These are phyloP conservation scores for Coniella lustricola DNA, from an alignment of 2,329 filamentous ascomycete genomes.

Conservation along the genomic window DNA sequence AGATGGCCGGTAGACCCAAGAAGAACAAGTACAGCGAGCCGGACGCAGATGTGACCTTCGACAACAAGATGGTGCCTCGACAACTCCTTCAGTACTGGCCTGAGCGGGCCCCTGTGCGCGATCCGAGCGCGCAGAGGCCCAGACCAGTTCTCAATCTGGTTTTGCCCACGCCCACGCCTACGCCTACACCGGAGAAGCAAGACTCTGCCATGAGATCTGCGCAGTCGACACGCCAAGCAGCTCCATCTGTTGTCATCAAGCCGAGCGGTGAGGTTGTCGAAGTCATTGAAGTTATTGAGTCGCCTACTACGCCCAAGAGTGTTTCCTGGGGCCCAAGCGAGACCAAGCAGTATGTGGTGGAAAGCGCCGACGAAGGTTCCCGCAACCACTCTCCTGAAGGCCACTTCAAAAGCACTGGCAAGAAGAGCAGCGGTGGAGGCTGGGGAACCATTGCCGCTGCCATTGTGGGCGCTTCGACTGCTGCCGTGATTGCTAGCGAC, in stretches of 20 bases:
- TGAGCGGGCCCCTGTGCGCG: slow-evolving; percentile 28
- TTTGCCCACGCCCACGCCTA: slow-evolving; percentile 49
- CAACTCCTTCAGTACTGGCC: slow-evolving; percentile 35
- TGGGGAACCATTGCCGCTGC: slow-evolving; percentile 49
- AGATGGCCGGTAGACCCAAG: slow-evolving; percentile 36
- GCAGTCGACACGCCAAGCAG: slow-evolving; percentile 17
- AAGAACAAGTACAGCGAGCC: slow-evolving; percentile 49
- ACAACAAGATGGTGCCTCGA: slow-evolving; percentile 49
- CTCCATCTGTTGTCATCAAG: slow-evolving; percentile 28
- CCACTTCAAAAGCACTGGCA: slow-evolving; percentile 19
- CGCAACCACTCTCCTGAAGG: slow-evolving; percentile 26
- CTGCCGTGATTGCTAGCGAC: slow-evolving; percentile 19
- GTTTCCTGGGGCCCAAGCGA: slow-evolving; percentile 61
- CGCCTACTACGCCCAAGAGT: slow-evolving; percentile 39
- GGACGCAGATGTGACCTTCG: slow-evolving; percentile 57
- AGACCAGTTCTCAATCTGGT: slow-evolving; percentile 55
- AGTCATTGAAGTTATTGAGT: slow-evolving; percentile 33
- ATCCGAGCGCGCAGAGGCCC: slow-evolving; percentile 47
- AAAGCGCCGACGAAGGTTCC: slow-evolving; percentile 42
- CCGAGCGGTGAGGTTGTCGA: slow-evolving; percentile 39
- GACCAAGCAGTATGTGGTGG: slow-evolving; percentile 56
- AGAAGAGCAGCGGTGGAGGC: slow-evolving; percentile 41
- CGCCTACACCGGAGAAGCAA: slow-evolving; percentile 41
- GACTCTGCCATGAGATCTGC: slow-evolving; percentile 16
- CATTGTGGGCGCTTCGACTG: slow-evolving; percentile 33